These are phyloP conservation scores for Elongisporangium anandrum DNA, from an alignment of 352 stramenopile species.

Conservation along the genomic window DNA sequence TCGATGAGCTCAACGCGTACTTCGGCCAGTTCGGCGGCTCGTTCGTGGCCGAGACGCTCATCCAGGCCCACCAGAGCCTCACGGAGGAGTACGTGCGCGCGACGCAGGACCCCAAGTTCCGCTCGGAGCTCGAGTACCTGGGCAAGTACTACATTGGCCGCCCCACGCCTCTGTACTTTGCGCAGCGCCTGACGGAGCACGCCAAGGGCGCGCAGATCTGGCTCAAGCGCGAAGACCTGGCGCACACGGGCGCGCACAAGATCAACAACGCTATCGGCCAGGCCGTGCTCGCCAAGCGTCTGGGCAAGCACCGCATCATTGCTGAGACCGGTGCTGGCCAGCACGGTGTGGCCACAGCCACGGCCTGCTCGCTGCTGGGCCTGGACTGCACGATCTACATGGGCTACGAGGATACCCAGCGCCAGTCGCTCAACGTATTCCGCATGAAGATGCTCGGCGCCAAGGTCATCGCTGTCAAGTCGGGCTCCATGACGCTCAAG, in stretches of 20 bases:
- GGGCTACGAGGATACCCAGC: conserved; percentile 96
- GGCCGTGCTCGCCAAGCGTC: conserved; percentile 92
- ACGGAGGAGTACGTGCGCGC: conserved; percentile 91
- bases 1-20: conserved; percentile 70
- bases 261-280: conserved; percentile 99
- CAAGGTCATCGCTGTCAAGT: conserved; percentile 97
- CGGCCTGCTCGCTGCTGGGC: conserved; percentile 94
- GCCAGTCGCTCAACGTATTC: conserved; percentile 98
- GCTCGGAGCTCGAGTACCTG: conserved; percentile 94
- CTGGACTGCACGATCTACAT: conserved; percentile 99
- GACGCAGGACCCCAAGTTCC: conserved; percentile 94
- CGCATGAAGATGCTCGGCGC: conserved; percentile 99
- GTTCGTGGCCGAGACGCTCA: conserved; percentile 97
- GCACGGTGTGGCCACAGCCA: conserved; percentile 97
- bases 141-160: conserved; percentile 91
- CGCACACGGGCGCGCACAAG: conserved; percentile 98
- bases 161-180: conserved; percentile 96
- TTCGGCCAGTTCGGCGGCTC: conserved; percentile 95
- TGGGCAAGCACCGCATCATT: conserved; percentile 98
- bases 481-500: conserved; percentile 96
- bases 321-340: conserved; percentile 97
- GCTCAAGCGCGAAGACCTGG: conserved; percentile 98
- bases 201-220: conserved; percentile 95
- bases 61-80: conserved; percentile 95
- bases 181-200: conserved; percentile 93